A percentile compares a stretch with the other conserved stretches of the same genome.
These are phyloP conservation scores for Selaginella moellendorffii DNA, from an alignment of 75 land plant genomes.

Conservation along the genomic window DNA sequence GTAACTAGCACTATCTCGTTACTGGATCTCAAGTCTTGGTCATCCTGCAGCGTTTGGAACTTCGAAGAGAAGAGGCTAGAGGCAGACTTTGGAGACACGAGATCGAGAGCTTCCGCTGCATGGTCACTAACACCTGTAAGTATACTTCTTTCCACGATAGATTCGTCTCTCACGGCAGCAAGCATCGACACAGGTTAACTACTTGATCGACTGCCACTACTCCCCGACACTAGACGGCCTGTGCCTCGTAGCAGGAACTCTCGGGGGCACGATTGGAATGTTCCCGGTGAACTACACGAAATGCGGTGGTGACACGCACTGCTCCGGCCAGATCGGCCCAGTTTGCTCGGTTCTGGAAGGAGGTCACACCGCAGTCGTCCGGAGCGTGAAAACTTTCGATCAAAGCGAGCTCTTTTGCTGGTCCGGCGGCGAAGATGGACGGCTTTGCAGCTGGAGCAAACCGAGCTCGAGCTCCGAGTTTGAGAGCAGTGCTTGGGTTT, in stretches of 20 bases:
- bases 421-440: conserved; percentile 99
- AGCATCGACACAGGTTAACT: conserved; percentile 53
- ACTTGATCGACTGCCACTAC: conserved; percentile 82
- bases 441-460: conserved; percentile 85
- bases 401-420: conserved; percentile 47
- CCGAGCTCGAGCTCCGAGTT: conserved; percentile 16
- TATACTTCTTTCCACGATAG: neutral
- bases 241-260: conserved; percentile 84
- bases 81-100: conserved; percentile 52
- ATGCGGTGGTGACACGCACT: conserved; percentile 6
- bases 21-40: neutral
- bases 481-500: conserved; percentile 49
- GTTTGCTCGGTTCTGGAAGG: conserved; percentile 64
- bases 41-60: conserved; percentile 56
- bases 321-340: conserved; percentile 34
- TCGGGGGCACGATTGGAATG: conserved; percentile 62
- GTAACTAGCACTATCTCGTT: conserved; percentile 18
- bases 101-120: conserved; percentile 51
- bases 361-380: conserved; percentile 69
- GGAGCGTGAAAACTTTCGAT: conserved; percentile 19
- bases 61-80: conserved; percentile 37
- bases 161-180: no score
- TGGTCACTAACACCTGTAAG: conserved; percentile 60
- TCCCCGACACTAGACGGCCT: conserved; percentile 33
- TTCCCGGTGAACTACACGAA: conserved; percentile 43